phyloP scores from a whole-genome alignment of 768 basidiomycete species.

The Trametes punicea region DNA sequence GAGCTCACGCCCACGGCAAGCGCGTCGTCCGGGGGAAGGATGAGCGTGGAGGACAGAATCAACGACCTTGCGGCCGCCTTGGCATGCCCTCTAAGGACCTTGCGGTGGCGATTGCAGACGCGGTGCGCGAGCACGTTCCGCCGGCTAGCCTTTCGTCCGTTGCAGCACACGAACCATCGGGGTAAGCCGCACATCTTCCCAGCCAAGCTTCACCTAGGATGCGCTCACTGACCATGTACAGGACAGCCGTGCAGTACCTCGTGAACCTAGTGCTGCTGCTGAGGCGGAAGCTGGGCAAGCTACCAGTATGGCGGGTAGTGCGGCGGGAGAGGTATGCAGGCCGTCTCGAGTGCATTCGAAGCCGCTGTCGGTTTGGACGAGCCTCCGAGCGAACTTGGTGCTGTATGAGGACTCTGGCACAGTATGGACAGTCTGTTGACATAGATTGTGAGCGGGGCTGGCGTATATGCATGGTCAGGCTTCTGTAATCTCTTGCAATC shows the following conservation, averaged over 20 bases:
- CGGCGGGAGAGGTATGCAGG: conserved; percentile 6
- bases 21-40: conserved; percentile 2
- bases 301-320: conserved; percentile 5
- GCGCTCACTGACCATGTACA: conserved; percentile 3
- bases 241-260: conserved; percentile 24
- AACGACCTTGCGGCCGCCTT: conserved; percentile 58
- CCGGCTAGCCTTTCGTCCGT: conserved; percentile 58
- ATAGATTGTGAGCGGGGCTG: no score
- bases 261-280: conserved; percentile 26
- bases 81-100: conserved; percentile 60
- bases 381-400: conserved; percentile 23
- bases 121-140: conserved; percentile 56
- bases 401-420: no score
- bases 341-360: conserved; percentile 19
- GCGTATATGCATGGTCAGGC: no score
- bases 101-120: conserved; percentile 60
- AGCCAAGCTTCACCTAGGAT: background rate
- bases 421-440: no score
- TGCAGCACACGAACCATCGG: conserved; percentile 42
- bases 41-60: conserved; percentile 52
- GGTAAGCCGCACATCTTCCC: conserved; percentile 18
- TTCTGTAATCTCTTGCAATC: no score
- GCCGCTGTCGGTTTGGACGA: conserved; percentile 28
- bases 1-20: conserved; percentile 9
- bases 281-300: conserved; percentile 14